These are phyloP conservation scores for Leishmania mexicana DNA, from an alignment of 208 protist species.

Conservation along the genomic window DNA sequence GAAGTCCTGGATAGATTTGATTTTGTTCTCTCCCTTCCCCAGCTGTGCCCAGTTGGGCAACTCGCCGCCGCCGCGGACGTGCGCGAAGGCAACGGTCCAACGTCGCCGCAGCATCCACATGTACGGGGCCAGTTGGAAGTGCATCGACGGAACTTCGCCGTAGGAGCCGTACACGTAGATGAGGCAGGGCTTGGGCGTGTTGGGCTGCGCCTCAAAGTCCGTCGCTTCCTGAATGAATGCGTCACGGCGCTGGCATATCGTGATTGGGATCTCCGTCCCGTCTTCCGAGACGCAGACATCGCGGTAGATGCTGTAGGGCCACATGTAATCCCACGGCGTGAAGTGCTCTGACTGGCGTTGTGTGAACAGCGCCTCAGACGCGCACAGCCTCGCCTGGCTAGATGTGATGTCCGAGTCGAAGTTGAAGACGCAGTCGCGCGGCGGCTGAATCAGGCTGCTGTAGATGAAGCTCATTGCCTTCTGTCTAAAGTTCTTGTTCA, in stretches of 20 bases:
- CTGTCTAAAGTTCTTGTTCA: conserved; percentile 92
- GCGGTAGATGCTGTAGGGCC: conserved; percentile 92
- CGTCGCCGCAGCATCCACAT: conserved; percentile 92
- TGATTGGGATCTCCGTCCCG: conserved; percentile 89
- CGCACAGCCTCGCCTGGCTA: conserved; percentile 57
- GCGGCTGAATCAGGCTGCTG: conserved; percentile 84
- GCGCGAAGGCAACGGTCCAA: conserved; percentile 90
- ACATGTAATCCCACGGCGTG: conserved; percentile 94
- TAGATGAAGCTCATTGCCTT: conserved; percentile 90
- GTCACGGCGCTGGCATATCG: conserved; percentile 88
- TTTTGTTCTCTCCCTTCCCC: conserved; percentile 83
- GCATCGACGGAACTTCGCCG: conserved; percentile 90
- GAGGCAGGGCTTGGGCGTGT: conserved; percentile 87
- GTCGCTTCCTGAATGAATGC: conserved; percentile 90
- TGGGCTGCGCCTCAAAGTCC: conserved; percentile 88
- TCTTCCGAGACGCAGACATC: conserved; percentile 85
- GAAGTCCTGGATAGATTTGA: conserved; percentile 92
- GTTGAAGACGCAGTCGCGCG: conserved; percentile 82
- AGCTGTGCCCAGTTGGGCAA: conserved; percentile 82
- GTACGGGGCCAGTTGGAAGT: conserved; percentile 93
- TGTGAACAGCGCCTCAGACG: conserved; percentile 84
- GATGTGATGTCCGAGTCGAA: conserved; percentile 85
- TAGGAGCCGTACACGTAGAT: conserved; percentile 93
- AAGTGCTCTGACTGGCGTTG: conserved; percentile 92
- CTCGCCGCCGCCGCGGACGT: conserved; percentile 94